Base-by-base conservation (phyloP, 768 basidiomycete species). In the Suillus spraguei region DNA sequence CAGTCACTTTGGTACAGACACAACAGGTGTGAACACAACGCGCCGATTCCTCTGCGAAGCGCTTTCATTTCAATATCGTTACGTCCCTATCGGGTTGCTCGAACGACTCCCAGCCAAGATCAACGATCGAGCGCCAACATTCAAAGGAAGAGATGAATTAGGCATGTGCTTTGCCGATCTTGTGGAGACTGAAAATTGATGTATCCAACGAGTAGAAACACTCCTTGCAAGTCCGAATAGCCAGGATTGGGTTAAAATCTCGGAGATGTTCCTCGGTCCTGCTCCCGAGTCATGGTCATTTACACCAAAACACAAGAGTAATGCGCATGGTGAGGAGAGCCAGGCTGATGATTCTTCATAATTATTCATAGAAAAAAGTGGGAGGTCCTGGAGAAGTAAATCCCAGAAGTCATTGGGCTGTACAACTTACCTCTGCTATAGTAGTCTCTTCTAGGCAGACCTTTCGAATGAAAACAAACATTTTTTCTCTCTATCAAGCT, bases 51-150 rank as follows among this genome's bases (percentile, higher is more conserved):
- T 99, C 14, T 96, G 94, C 73, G 97, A 99, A 78, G 89, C 94
- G 0, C 82, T 99, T 2, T 97, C 95, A 0, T 99, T 99, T 83
- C 94, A 95, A 70, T 91, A 97, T 74, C 93, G 97, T 52, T 99
- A 99, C 72, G 80, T 98, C 54, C 97, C 97, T 8, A 89, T 99
- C 54, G 97, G 97, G 0, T 79, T 99, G 8, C 84, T 99, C 22
- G 96, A 99, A 73, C 78, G 72, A 1, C 78, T 95, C 32, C 95
- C 97, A 0, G 85, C 82, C 3, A 82, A 83, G 64, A 87, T 99
- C 67, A 99, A 99, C 72, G 96, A 99, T 62, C 87, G 97, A 13
- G 87, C 96, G 0, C 94, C 94, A 0, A 86, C 91, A 0, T 99
- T 92, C 79, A 81, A 83, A 14, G 97, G 97, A 2, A 85, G 97